Conservation (phyloP, 179 eudicot genomes). For the Heliamphora pulchella region DNA sequence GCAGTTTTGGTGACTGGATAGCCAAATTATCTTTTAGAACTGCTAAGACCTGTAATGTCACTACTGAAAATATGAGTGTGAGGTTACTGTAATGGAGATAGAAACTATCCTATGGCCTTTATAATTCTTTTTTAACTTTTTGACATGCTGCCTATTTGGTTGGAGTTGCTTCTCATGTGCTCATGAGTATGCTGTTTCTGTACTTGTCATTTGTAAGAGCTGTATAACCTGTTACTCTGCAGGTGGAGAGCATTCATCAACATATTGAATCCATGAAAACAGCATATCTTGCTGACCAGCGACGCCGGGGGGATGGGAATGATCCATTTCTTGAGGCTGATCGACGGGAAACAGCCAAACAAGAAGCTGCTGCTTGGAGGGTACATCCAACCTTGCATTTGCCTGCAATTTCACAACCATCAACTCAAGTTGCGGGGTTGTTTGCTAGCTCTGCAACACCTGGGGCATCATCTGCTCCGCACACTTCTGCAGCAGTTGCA, state of each 20-base stretch:
- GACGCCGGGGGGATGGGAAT: conserved; percentile 66
- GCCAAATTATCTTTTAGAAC: not conserved
- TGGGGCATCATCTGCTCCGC: conserved; percentile 39
- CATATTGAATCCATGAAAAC: conserved; percentile 94
- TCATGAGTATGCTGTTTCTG: not conserved
- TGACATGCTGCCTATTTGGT: not conserved
- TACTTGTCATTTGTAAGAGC: not conserved
- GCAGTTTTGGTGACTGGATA: not conserved
- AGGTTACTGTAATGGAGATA: not conserved
- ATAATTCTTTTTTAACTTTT: not conserved
- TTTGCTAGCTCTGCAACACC: conserved; percentile 56
- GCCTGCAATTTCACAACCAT: conserved; percentile 67
- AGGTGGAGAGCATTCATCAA: conserved; percentile 98
- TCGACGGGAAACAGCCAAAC: conserved; percentile 82
- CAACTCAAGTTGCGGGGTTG: conserved; percentile 65
- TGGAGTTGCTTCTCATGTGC: conserved; percentile 9
- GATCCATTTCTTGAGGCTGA: conserved; percentile 97
- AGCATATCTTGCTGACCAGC: conserved; percentile 88
- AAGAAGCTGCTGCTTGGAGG: conserved; percentile 89
- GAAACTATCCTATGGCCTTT: not conserved
- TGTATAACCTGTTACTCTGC: conserved; percentile 7
- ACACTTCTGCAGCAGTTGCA: conserved; percentile 33
- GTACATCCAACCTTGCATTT: conserved; percentile 83
- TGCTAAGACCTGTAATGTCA: not conserved
- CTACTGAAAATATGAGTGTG: not conserved